phyloP scores from a whole-genome alignment of 2,329 filamentous ascomycete genomes.

The Leptosphaerulina australis region DNA sequence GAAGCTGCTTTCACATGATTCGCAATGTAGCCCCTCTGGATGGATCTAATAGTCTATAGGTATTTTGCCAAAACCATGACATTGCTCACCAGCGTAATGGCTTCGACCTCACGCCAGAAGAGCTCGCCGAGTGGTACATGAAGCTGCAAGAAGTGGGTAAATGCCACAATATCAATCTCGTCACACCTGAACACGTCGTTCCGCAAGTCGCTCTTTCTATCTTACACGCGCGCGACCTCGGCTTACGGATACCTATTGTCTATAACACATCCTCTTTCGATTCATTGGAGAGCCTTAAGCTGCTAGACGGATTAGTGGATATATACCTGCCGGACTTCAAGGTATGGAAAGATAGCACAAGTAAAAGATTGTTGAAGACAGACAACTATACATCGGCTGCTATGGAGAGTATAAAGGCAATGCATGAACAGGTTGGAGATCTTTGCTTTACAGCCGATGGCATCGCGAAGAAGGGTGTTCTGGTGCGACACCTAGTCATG shows the following conservation, averaged over 20 bases:
- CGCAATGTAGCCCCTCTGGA: no score
- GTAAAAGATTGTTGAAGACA: slow-evolving; percentile 75
- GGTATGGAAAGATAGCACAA: slow-evolving; percentile 71
- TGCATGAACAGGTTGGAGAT: slow-evolving; percentile 83
- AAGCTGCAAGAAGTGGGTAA: slow-evolving; percentile 80
- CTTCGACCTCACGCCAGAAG: slow-evolving; percentile 77
- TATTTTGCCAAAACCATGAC: slow-evolving; percentile 69
- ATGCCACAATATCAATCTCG: slow-evolving; percentile 88
- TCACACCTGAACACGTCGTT: slow-evolving; percentile 86
- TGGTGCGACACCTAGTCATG: slow-evolving; percentile 85
- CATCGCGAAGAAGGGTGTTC: slow-evolving; percentile 76
- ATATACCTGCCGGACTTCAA: slow-evolving; percentile 92
- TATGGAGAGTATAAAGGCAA: slow-evolving; percentile 76
- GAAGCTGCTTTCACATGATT: neutral
- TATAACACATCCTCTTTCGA: slow-evolving; percentile 89
- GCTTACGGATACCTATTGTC: slow-evolving; percentile 73
- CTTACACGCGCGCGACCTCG: slow-evolving; percentile 71
- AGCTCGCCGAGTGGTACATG: slow-evolving; percentile 80
- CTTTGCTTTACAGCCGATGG: slow-evolving; percentile 81
- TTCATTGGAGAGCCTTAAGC: slow-evolving; percentile 70
- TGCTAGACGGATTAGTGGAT: slow-evolving; percentile 80
- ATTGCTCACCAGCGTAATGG: slow-evolving; percentile 83
- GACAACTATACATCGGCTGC: slow-evolving; percentile 76
- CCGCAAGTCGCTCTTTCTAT: slow-evolving; percentile 81
- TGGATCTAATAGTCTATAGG: neutral